phyloP scores from a whole-genome alignment of 2,329 filamentous ascomycete species.

The Colletotrichum sidae region DNA sequence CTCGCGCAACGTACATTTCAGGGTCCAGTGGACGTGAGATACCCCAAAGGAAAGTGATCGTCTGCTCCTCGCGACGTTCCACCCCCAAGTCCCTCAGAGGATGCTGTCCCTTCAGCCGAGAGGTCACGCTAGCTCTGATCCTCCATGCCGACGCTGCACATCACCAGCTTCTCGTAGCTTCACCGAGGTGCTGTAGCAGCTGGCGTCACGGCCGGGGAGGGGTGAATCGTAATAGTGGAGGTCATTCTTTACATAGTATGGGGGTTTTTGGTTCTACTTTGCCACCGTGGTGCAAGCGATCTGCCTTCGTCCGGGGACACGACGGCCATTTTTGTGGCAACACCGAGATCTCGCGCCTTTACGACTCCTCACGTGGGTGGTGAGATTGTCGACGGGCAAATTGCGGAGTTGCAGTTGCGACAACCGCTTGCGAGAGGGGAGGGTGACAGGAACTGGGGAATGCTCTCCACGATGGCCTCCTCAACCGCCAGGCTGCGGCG shows the following conservation, averaged over 20 bases:
- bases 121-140: too few species aligned
- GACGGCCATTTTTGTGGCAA: conserved; percentile 15
- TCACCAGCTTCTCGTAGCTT: too few species aligned
- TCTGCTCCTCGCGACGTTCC: too few species aligned
- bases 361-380: conserved; percentile 2
- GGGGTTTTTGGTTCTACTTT: not conserved
- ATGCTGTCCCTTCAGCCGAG: too few species aligned
- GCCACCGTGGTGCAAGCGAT: conserved; percentile 28
- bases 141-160: too few species aligned
- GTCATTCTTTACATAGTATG: too few species aligned
- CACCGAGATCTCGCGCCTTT: conserved; percentile 12
- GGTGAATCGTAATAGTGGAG: not conserved
- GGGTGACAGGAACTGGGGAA: not conserved
- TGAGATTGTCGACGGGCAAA: not conserved
- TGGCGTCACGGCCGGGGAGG: conserved; percentile 1
- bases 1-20: conserved; percentile 1
- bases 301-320: conserved; percentile 9
- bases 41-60: too few species aligned
- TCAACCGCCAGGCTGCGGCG: not conserved
- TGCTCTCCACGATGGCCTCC: conserved; percentile 4
- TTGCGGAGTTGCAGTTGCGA: not conserved
- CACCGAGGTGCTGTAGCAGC: not conserved
- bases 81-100: too few species aligned
- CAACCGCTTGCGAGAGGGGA: conserved; percentile 10
- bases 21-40: too few species aligned